These are phyloP conservation scores for Hydrangea macrophylla DNA, from an alignment of 148 eudicot genomes.

Conservation along the genomic window DNA sequence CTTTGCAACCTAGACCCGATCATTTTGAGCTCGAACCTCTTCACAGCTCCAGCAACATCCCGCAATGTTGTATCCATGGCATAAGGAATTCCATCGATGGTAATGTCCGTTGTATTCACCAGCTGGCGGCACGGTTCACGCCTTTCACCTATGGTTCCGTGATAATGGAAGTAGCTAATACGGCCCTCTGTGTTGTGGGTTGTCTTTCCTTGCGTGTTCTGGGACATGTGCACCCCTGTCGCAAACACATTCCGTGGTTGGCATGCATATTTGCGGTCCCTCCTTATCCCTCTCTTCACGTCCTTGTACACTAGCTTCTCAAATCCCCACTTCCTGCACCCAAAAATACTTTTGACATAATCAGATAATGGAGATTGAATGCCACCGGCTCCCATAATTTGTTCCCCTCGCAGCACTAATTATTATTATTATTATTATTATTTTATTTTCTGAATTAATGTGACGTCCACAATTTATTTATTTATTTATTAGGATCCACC, in stretches of 20 bases:
- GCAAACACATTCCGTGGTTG: conserved; percentile 73
- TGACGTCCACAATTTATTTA: too few species aligned
- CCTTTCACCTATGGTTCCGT: conserved; percentile 57
- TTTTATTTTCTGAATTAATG: too few species aligned
- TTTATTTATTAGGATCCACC: too few species aligned
- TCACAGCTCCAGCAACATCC: conserved; percentile 40
- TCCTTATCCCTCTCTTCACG: conserved; percentile 47
- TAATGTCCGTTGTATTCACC: conserved; percentile 29
- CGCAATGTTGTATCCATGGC: conserved; percentile 47
- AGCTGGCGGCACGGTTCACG: conserved; percentile 57
- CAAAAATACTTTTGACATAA: too few species aligned
- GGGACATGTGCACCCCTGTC: conserved; percentile 80
- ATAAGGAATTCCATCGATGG: conserved; percentile 47
- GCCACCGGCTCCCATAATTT: too few species aligned
- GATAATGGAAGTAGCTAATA: conserved; percentile 74
- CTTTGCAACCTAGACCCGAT: conserved; percentile 49
- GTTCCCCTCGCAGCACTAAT: too few species aligned
- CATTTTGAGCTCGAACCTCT: conserved; percentile 56
- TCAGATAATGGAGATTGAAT: too few species aligned
- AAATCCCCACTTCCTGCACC: conserved; percentile 80
- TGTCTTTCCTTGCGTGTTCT: conserved; percentile 53
- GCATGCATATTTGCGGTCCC: conserved; percentile 73
- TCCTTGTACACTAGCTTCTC: conserved; percentile 82
- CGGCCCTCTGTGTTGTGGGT: conserved; percentile 37
- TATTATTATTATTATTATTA: too few species aligned